Percentiles rank a stretch among this genome's conserved stretches.
phyloP scores from a whole-genome alignment of 208 protist genomes.

The Dictyostelium gargantuum region DNA sequence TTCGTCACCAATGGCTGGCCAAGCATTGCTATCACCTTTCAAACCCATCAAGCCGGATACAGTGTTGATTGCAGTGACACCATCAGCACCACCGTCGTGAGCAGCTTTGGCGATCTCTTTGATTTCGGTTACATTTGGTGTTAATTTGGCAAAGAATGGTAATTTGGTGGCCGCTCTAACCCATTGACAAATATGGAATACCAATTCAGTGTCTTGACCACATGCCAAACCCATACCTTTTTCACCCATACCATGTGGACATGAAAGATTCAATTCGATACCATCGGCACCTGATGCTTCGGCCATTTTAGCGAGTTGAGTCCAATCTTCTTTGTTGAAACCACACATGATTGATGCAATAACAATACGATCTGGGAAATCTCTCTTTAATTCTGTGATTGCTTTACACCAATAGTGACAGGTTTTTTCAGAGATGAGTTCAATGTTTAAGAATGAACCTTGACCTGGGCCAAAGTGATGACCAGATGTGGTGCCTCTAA shows the following conservation, averaged over 20 bases:
- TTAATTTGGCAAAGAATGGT: constrained; percentile 93
- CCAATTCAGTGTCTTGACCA: constrained; percentile 85
- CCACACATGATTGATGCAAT: constrained; percentile 90
- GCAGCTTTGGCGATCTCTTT: constrained; percentile 88
- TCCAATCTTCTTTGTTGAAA: constrained; percentile 89
- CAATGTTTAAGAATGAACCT: constrained; percentile 89
- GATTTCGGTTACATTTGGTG: constrained; percentile 91
- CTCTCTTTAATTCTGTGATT: constrained; percentile 89
- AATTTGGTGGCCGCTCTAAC: constrained; percentile 83
- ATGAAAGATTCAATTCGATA: constrained; percentile 93
- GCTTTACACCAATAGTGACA: constrained; percentile 87
- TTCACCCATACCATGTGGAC: constrained; percentile 92
- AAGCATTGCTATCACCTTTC: constrained; percentile 78
- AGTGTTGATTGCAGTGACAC: constrained; percentile 92
- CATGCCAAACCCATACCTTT: constrained; percentile 90
- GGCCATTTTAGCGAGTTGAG: constrained; percentile 81
- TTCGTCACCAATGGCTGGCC: constrained; percentile 87
- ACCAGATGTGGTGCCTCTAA: constrained; percentile 80
- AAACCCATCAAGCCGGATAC: constrained; percentile 88
- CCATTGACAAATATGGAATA: constrained; percentile 88
- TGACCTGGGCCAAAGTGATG: constrained; percentile 85
- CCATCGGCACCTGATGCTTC: constrained; percentile 85
- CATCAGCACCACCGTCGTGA: constrained; percentile 87
- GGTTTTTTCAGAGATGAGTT: constrained; percentile 89
- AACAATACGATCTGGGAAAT: constrained; percentile 89